phyloP scores from a whole-genome alignment of 2,329 filamentous ascomycete genomes.

The Diaporthe sp. region DNA sequence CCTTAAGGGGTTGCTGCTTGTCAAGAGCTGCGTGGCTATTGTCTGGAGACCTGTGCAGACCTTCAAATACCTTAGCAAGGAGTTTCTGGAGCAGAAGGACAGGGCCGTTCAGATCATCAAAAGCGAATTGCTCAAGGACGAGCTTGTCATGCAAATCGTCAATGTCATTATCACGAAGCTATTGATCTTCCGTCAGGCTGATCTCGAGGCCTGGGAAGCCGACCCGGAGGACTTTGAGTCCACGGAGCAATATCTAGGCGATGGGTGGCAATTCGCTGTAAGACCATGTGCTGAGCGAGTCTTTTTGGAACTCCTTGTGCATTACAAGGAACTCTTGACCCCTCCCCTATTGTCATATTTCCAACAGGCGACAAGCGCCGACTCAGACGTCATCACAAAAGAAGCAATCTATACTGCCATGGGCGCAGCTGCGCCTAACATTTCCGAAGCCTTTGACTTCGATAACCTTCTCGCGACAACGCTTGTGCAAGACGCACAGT shows the following conservation, averaged over 20 bases:
- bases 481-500: conserved; percentile 82
- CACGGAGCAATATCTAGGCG: conserved; percentile 85
- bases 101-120: conserved; percentile 78
- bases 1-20: conserved; percentile 84
- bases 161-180: conserved; percentile 88
- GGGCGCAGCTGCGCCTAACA: conserved; percentile 83
- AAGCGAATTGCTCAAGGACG: conserved; percentile 78
- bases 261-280: conserved; percentile 92
- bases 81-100: conserved; percentile 82
- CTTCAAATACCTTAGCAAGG: conserved; percentile 83
- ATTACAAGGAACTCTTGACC: conserved; percentile 86
- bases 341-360: conserved; percentile 88
- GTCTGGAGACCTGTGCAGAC: conserved; percentile 84
- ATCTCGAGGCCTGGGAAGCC: conserved; percentile 92
- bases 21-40: conserved; percentile 87
- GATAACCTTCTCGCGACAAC: conserved; percentile 81
- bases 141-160: conserved; percentile 84
- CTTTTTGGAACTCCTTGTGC: conserved; percentile 89
- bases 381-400: conserved; percentile 81
- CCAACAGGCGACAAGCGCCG: conserved; percentile 76
- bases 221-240: conserved; percentile 97
- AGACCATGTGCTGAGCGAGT: conserved; percentile 93
- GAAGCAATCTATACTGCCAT: conserved; percentile 96
- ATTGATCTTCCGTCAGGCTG: conserved; percentile 86
- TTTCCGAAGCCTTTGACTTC: conserved; percentile 85